A percentile compares a stretch with the other conserved stretches of the same genome.
Evolutionary conservation across 2,329 filamentous ascomycete species (phyloP).

Genomic region (Cytospora paraplurivora): DNA sequence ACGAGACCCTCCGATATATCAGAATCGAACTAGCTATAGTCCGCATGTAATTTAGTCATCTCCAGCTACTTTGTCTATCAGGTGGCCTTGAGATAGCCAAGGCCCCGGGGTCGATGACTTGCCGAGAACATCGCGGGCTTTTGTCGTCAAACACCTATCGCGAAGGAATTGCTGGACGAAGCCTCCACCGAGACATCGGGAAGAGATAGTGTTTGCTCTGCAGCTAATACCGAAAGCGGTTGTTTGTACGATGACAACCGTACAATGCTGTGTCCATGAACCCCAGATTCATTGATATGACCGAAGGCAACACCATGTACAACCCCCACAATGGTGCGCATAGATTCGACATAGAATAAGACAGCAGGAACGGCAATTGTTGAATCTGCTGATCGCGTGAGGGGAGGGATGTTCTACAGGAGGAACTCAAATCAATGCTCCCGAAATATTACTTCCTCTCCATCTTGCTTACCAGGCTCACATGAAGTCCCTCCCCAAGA

Average conservation of each 20-base stretch:
- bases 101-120: too few relatives aligned
- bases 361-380: constrained; percentile 1
- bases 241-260: constrained; percentile 7
- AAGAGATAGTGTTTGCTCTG: constrained; percentile 1
- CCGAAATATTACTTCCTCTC: not conserved
- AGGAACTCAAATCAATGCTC: not conserved
- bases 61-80: not conserved
- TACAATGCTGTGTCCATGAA: constrained; percentile 10
- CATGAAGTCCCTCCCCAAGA: not conserved
- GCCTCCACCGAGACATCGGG: not conserved
- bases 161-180: not conserved
- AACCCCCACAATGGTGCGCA: not conserved
- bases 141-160: not conserved
- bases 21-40: not conserved
- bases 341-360: not conserved
- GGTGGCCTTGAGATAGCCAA: not conserved
- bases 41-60: not conserved
- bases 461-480: constrained; percentile 10
- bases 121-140: not conserved
- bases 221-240: not conserved
- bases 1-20: not conserved
- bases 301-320: constrained; percentile 1
- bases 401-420: not conserved
- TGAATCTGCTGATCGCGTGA: not conserved
- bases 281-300: not conserved